Conservation (phyloP, 331 rosid genomes). For the Prunus yedoensis region DNA sequence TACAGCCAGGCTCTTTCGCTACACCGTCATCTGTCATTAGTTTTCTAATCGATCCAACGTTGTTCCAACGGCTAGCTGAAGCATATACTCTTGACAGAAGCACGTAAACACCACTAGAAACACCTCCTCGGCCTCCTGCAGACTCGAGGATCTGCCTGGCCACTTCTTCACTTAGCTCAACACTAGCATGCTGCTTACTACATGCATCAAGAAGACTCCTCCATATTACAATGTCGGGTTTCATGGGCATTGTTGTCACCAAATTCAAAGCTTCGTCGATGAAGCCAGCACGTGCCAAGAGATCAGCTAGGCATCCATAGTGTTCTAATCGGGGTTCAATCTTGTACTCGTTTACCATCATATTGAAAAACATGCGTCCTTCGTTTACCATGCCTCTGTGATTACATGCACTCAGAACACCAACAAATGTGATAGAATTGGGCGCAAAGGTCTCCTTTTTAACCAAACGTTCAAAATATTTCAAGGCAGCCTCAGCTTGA, state of each 20-base stretch:
- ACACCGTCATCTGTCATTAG: conserved; percentile 63
- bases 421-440: conserved; percentile 70
- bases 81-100: conserved; percentile 77
- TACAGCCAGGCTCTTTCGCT: conserved; percentile 74
- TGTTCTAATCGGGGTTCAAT: conserved; percentile 65
- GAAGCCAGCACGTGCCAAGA: conserved; percentile 61
- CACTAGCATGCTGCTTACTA: conserved; percentile 56
- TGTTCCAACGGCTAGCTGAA: conserved; percentile 67
- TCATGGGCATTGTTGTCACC: conserved; percentile 63
- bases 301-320: conserved; percentile 85
- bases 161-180: conserved; percentile 70
- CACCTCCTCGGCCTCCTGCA: conserved; percentile 41
- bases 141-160: conserved; percentile 56
- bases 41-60: conserved; percentile 65
- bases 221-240: conserved; percentile 78
- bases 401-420: conserved; percentile 74
- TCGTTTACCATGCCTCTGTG: conserved; percentile 67
- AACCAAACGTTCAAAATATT: conserved; percentile 44
- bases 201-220: conserved; percentile 83
- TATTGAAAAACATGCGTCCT: conserved; percentile 51
- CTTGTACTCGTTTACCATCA: conserved; percentile 55
- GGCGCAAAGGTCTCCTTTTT: conserved; percentile 39
- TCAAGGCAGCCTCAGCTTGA: conserved; percentile 55
- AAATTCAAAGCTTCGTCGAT: conserved; percentile 60
- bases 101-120: conserved; percentile 63